A percentile compares a stretch with the other conserved stretches of the same genome.
Evolutionary conservation across 176 grass and related monocot species (phyloP).

Genomic region (Phyllostachys edulis): DNA sequence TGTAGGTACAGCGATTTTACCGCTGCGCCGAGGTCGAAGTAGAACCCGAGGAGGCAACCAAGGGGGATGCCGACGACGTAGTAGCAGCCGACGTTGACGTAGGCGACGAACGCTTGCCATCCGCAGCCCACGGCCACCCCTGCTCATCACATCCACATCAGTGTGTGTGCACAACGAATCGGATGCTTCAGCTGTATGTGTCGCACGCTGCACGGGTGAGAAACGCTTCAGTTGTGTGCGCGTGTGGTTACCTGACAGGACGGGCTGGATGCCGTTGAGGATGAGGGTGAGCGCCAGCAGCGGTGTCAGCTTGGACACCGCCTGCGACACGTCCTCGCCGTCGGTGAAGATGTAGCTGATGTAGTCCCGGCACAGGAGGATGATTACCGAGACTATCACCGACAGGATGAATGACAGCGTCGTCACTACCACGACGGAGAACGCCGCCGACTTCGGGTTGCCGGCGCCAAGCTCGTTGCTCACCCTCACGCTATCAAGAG

Average conservation of each 20-base stretch:
- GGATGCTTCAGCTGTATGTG: background rate
- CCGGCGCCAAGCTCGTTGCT: conserved; percentile 43
- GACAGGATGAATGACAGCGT: conserved; percentile 33
- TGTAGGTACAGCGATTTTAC: background rate
- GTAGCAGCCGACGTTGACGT: conserved; percentile 53
- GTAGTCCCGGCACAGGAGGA: conserved; percentile 38
- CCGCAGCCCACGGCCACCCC: conserved; percentile 50
- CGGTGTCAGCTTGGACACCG: conserved; percentile 44
- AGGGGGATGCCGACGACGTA: conserved; percentile 44
- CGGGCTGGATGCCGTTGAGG: conserved; percentile 68
- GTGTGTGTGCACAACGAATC: background rate
- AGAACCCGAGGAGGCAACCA: conserved; percentile 40
- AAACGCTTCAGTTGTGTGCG: background rate
- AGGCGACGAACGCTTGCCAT: conserved; percentile 54
- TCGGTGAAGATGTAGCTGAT: conserved; percentile 64
- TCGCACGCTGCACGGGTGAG: background rate
- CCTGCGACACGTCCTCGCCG: conserved; percentile 41
- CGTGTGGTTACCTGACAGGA: conserved; percentile 48
- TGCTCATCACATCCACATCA: background rate
- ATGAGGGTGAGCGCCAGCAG: conserved; percentile 57
- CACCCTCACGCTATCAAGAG: conserved; percentile 42
- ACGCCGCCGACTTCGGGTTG: conserved; percentile 51
- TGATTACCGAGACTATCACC: conserved; percentile 23
- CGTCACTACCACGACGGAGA: conserved; percentile 48
- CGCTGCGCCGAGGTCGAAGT: conserved; percentile 41